Evolutionary conservation across 2,329 filamentous ascomycete genomes (phyloP), one percentile per base, ranked within the genome.

Genomic region (Aurifilum marmelostoma): DNA sequence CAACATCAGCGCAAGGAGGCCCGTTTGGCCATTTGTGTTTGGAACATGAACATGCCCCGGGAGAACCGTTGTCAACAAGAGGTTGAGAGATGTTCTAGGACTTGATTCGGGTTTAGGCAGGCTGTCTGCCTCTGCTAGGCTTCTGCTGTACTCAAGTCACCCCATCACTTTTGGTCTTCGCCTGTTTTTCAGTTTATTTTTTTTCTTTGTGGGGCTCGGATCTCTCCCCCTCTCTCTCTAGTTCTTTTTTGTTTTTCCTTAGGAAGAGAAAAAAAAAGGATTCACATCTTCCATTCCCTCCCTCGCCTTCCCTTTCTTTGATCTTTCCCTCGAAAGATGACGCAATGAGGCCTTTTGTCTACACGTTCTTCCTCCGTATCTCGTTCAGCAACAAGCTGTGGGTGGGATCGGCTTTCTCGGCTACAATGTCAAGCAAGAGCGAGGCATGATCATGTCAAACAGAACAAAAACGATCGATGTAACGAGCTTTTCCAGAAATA

Each of bases 391-490:
- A 60, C 66, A 67, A 60, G 52, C 63, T 47, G 43, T 47, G 43
- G 43, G 27, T 43, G 32, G 58, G 65, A 63, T 63, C 67, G 60
- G 59, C 27, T 52, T 50, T 54, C 61, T 65, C 65, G 66, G 68
- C 61, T 58, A 32, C 37, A 59, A 47, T 63, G 12, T 63, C 69
- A 63, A 21, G 43, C 43, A 6, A 39, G 43, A 47, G 43, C 18
- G 37, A 70, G 66, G 66, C 63, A 24, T 41, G 9, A 63, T 60
- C 54, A 69, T 60, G 56, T 61, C 69, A 69, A 71, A 69, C 69
- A 67, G 69, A 69, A 71, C 67, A 64, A 47, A 66, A 52, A 50
- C 56, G 58, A 68, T 70, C 58, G 58, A 68, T 70, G 66, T 65
- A 68, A 70, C 69, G 58, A 50, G 32, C 21, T 34, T 54, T n/a